Percentiles rank a stretch among this genome's conserved stretches.
phyloP scores from a whole-genome alignment of 164 flowering plant genomes.

The Brasenia schreberi region DNA sequence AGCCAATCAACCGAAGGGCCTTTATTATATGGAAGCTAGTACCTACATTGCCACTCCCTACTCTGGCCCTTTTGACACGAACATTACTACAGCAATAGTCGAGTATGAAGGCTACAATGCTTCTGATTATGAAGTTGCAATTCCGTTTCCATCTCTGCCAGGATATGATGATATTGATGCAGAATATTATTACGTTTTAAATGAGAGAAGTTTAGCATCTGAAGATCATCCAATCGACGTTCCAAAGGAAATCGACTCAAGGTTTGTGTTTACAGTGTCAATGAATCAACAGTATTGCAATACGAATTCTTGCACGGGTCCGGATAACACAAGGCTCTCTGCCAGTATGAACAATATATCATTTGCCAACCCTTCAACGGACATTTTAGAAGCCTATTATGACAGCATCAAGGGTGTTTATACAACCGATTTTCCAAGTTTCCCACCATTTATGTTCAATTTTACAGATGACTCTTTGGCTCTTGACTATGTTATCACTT shows the following conservation, averaged over 20 bases:
- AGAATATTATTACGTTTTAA: constrained; percentile 1
- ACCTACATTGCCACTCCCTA: constrained; percentile 9
- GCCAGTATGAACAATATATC: constrained; percentile 48
- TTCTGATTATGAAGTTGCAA: neutral
- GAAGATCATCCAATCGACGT: constrained; percentile 16
- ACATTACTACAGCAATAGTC: constrained; percentile 18
- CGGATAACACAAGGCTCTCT: constrained; percentile 20
- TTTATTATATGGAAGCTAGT: constrained; percentile 18
- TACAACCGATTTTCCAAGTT: constrained; percentile 20
- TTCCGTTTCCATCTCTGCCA: constrained; percentile 10
- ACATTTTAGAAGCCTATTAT: constrained; percentile 35
- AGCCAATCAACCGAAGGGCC: constrained; percentile 10
- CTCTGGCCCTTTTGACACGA: constrained; percentile 6
- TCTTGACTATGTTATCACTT: no score
- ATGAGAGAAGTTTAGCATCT: constrained; percentile 11
- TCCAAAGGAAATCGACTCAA: constrained; percentile 5
- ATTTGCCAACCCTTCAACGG: constrained; percentile 23
- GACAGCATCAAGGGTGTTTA: neutral
- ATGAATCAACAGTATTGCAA: constrained; percentile 7
- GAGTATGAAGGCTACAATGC: constrained; percentile 6
- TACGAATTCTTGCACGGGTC: constrained; percentile 12
- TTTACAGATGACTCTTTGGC: constrained; percentile 17
- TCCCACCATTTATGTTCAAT: constrained; percentile 22
- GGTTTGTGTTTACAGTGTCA: constrained; percentile 5
- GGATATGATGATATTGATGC: constrained; percentile 4